Evolutionary conservation across 768 basidiomycete species (phyloP).

Genomic region (Pleurotus salmoneostramineus): DNA sequence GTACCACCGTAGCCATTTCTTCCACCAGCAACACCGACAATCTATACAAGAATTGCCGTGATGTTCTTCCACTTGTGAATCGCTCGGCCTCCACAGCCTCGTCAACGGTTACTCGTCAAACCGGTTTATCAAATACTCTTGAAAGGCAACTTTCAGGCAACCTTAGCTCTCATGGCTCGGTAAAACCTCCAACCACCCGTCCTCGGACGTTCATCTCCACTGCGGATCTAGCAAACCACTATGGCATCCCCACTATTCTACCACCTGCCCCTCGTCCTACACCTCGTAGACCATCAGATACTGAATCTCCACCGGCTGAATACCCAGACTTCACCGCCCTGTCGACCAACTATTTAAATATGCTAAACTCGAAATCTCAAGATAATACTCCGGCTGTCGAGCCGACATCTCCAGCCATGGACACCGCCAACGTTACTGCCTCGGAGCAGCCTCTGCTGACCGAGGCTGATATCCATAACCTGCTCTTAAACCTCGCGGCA

Average conservation of each 20-base stretch:
- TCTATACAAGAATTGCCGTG: conserved; percentile 37
- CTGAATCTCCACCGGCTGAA: conserved; percentile 20
- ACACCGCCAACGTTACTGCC: conserved; percentile 20
- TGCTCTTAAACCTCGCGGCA: conserved; percentile 11
- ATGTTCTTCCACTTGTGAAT: conserved; percentile 44
- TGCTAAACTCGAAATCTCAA: conserved; percentile 53
- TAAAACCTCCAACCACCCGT: conserved; percentile 54
- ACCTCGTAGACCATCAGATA: conserved; percentile 40
- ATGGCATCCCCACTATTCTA: conserved; percentile 73
- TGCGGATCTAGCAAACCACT: conserved; percentile 68
- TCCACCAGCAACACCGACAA: conserved; percentile 29
- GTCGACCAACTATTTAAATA: conserved; percentile 62
- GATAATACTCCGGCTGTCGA: conserved; percentile 31
- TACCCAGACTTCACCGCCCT: conserved; percentile 45
- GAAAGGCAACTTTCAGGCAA: conserved; percentile 58
- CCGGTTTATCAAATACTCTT: conserved; percentile 26
- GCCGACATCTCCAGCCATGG: conserved; percentile 19
- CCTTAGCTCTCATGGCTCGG: conserved; percentile 49
- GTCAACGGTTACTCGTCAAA: conserved; percentile 35
- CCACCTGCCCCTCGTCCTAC: conserved; percentile 65
- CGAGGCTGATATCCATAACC: conserved; percentile 18
- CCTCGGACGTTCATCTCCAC: conserved; percentile 66
- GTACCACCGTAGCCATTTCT: conserved; percentile 48
- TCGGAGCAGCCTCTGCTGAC: conserved; percentile 10
- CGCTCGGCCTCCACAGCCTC: conserved; percentile 33